Percentiles rank a stretch among this genome's conserved stretches.
These are phyloP conservation scores for Nakazawaea ishiwadae DNA, from an alignment of 805 yeast genomes.

Conservation along the genomic window DNA sequence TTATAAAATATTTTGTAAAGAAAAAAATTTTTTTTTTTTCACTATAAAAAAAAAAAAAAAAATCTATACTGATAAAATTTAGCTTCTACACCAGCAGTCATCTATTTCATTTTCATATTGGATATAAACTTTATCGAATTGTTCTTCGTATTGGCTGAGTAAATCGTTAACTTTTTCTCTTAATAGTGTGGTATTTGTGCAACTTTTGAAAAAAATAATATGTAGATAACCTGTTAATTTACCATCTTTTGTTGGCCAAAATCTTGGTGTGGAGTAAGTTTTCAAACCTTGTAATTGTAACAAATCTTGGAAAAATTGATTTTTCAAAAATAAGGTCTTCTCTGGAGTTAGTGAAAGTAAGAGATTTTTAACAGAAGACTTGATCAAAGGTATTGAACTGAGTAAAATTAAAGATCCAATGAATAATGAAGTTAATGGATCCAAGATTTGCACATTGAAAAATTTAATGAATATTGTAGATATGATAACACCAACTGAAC, in stretches of 20 bases:
- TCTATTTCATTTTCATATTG: slow-evolving; percentile 34
- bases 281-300: slow-evolving; percentile 72
- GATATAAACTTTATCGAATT: slow-evolving; percentile 22
- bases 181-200: slow-evolving; percentile 21
- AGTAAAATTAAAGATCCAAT: slow-evolving; percentile 76
- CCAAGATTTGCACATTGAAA: slow-evolving; percentile 71
- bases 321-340: slow-evolving; percentile 23
- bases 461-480: slow-evolving; percentile 75
- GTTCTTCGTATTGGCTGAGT: slow-evolving; percentile 16
- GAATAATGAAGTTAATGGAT: slow-evolving; percentile 86
- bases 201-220: slow-evolving; percentile 53
- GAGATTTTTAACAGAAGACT: slow-evolving; percentile 72
- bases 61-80: too few species aligned
- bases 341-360: slow-evolving; percentile 52
- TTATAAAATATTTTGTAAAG: too few species aligned
- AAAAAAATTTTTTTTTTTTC: neutral
- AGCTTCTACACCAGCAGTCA: slow-evolving; percentile 33
- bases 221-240: slow-evolving; percentile 75
- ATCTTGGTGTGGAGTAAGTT: slow-evolving; percentile 83
- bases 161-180: slow-evolving; percentile 23
- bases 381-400: slow-evolving; percentile 81
- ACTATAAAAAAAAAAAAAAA: neutral
- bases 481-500: slow-evolving; percentile 94
- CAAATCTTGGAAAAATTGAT: slow-evolving; percentile 70
- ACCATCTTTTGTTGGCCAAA: slow-evolving; percentile 63